Conservation (phyloP, 2,329 filamentous ascomycete genomes). For the Apiospora rasikravindrae region DNA sequence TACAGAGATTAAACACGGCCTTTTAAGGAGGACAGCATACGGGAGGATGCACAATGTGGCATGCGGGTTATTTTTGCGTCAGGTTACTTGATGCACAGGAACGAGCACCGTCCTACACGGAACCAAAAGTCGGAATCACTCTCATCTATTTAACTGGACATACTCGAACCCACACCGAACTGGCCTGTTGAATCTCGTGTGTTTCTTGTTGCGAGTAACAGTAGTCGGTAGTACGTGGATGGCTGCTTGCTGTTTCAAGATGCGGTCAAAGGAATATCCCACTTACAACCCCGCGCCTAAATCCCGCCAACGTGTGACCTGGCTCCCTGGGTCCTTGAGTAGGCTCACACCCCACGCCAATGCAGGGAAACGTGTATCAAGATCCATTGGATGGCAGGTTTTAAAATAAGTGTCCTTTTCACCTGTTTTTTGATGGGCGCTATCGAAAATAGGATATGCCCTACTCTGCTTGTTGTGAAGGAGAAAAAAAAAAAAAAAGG, state of each 20-base stretch:
- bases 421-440: neutral
- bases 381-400: neutral
- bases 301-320: neutral
- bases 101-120: neutral
- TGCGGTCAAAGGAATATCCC: slow-evolving; percentile 1
- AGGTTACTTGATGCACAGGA: neutral
- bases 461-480: neutral
- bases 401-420: neutral
- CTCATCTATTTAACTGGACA: neutral
- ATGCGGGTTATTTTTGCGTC: neutral
- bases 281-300: neutral
- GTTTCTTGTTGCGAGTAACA: neutral
- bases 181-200: neutral
- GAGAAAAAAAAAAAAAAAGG: neutral
- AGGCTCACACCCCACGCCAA: slow-evolving; percentile 3
- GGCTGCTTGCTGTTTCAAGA: slow-evolving; percentile 8
- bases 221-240: neutral
- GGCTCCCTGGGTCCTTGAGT: neutral
- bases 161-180: too few relatives aligned
- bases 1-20: slow-evolving; percentile 38
- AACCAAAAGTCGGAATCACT: neutral
- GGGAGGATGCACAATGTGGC: neutral
- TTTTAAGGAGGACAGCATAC: neutral
- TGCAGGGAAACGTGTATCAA: slow-evolving; percentile 5
- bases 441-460: too few relatives aligned